Base-by-base conservation (phyloP, 345 rosid species). In the Dovyalis caffra region DNA sequence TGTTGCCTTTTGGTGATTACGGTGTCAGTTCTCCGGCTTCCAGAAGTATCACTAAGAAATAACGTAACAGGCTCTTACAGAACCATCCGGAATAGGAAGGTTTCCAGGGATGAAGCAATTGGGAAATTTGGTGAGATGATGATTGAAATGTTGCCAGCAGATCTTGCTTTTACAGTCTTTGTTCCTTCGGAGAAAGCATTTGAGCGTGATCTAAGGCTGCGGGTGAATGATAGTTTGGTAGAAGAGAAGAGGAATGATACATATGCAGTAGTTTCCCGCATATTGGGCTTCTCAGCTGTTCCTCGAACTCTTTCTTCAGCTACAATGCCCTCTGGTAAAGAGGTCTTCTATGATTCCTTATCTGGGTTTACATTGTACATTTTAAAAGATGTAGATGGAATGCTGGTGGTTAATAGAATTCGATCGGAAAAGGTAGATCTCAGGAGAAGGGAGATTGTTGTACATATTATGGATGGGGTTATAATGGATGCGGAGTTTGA, bases 401-500 rank as follows among this genome's bases (percentile, higher is more conserved):
- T 76, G 84, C 64, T 94, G 16, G 65, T 85, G 5, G 97, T 92
- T 23, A 90, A 92, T 51, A 81, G 91, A 34, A 81, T 91, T 20
- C 82, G 75, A 71, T 86, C 93, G 0, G 86, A 86, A 75, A 84
- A 69, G 71, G 72, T 87, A 67, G 92, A 90, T 61, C 26, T 87
- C 58, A 79, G 58, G 85, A 86, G 77, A 78, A 83, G 86, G 78
- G 86, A 87, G 86, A 79, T 86, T 29, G 65, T 83, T 2, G 83
- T 83, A 35, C 95, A 92, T 51, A 16, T 80, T 3, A 90, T 92
- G 88, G 88, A 92, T 85, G 97, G 97, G 25, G 92, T 88, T 6
- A 28, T 92, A 12, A 90, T 92, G 98, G 97, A 94, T 80, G 86
- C 94, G 23, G 93, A 90, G 68, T 94, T 92, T 58, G 85, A 92